Base-by-base conservation (phyloP, 345 rosid genomes). In the Eucalyptus tenuipes region DNA sequence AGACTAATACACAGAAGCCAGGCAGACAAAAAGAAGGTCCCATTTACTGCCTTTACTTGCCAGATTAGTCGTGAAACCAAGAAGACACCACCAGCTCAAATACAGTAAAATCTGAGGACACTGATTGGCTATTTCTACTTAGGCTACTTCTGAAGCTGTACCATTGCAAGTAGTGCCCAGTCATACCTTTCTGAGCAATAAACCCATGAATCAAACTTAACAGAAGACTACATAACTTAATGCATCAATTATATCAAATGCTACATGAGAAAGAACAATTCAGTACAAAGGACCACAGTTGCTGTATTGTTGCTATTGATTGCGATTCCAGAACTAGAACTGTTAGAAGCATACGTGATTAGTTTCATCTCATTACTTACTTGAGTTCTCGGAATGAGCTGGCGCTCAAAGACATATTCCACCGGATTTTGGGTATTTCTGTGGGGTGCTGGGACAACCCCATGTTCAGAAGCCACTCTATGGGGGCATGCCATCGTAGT, bases 401-500 rank as follows among this genome's bases (percentile, higher is more conserved):
- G 98, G 53, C 99, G 97, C 68, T 91, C 95, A 85, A 97, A 97
- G 85, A 98, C 94, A 93, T 91, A 97, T 66, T 95, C 95, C 64
- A 95, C 87, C 10, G 95, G 91, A 27, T 94, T 97, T 81, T 87
- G 91, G 31, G 93, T 90, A 86, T 94, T 97, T 90, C 92, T 92
- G 87, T 87, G 95, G 6, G 95, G 92, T 87, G 94, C 94, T 66
- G 98, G 94, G 87, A 91, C 86, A 82, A 92, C 94, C 85, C 98
- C 98, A 37, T 93, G 91, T 88, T 92, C 98, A 47, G 93, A 92
- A 89, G 93, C 93, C 87, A 94, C 98, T 93, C 91, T 94, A 90
- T 96, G 97, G 2, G 99, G 99, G 89, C 99, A 97, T 55, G 93
- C 75, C 95, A 96, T 93, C 45, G 99, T 97, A 37, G 98, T 95